A percentile compares a stretch with the other conserved stretches of the same genome.
Conservation (phyloP, 495 filamentous ascomycete genomes). For the Tuber magnatum region DNA sequence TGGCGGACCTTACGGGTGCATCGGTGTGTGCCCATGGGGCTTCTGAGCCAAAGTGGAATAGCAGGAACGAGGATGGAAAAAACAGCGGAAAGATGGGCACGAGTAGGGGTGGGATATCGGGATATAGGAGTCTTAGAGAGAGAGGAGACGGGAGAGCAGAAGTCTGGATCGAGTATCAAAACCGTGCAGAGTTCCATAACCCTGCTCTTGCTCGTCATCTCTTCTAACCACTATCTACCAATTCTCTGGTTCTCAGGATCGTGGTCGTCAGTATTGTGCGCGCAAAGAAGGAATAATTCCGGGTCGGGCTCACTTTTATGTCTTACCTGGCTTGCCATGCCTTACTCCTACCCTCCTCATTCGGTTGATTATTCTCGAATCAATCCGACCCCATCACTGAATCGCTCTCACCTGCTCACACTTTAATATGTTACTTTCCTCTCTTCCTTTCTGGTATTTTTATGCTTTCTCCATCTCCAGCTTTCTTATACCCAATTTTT, state of each 20-base stretch:
- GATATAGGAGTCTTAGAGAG: neutral
- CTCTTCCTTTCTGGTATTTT: conserved; percentile 6
- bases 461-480: conserved; percentile 11
- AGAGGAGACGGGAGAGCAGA: neutral
- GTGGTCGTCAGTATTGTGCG: neutral
- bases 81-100: neutral
- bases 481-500: conserved; percentile 10
- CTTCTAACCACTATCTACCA: neutral
- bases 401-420: neutral
- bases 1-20: neutral
- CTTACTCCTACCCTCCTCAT: neutral
- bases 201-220: neutral
- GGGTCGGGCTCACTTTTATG: neutral
- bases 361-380: neutral
- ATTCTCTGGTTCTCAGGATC: neutral
- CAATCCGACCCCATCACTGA: neutral
- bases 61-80: neutral
- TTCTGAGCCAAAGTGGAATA: neutral
- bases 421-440: neutral
- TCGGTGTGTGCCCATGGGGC: neutral
- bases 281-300: neutral
- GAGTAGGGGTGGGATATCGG: neutral
- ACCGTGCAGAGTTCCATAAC: neutral
- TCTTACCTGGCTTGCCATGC: neutral
- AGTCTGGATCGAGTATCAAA: neutral